phyloP scores from a whole-genome alignment of 331 rosid species.

The Quercus phellos region DNA sequence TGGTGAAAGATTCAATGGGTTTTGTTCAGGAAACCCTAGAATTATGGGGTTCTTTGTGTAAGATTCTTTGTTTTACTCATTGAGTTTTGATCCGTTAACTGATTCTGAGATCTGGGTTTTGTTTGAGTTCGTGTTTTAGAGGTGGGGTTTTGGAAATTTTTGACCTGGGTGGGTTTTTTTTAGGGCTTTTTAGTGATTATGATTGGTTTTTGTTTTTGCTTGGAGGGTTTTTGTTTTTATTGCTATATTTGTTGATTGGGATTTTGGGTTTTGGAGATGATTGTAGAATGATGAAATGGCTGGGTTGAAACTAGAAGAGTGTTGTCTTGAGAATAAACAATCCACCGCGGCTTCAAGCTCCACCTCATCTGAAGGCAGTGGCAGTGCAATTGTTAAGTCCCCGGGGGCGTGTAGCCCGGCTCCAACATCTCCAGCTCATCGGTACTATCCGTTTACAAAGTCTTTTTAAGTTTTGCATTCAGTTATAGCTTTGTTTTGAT shows the following conservation, averaged over 20 bases:
- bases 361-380: slow-evolving; percentile 75
- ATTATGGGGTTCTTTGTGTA: slow-evolving; percentile 20
- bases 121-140: slow-evolving; percentile 22
- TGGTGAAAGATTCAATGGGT: slow-evolving; percentile 5
- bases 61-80: slow-evolving; percentile 8
- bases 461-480: slow-evolving; percentile 16
- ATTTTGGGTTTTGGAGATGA: slow-evolving; percentile 49
- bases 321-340: slow-evolving; percentile 90
- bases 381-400: slow-evolving; percentile 63
- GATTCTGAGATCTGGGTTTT: slow-evolving; percentile 63
- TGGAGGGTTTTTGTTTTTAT: slow-evolving; percentile 7
- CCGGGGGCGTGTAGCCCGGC: slow-evolving; percentile 63
- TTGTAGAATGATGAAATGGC: slow-evolving; percentile 48
- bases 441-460: slow-evolving; percentile 39
- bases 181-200: slow-evolving; percentile 29
- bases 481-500: background rate
- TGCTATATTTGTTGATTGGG: slow-evolving; percentile 28
- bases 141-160: slow-evolving; percentile 26
- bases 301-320: slow-evolving; percentile 65
- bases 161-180: slow-evolving; percentile 23
- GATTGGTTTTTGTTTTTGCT: background rate
- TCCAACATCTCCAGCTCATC: slow-evolving; percentile 60
- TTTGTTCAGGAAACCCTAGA: slow-evolving; percentile 13
- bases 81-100: slow-evolving; percentile 49
- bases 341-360: slow-evolving; percentile 76